Evolutionary conservation across 768 basidiomycete species (phyloP).

Genomic region (Kwoniella sp.): DNA sequence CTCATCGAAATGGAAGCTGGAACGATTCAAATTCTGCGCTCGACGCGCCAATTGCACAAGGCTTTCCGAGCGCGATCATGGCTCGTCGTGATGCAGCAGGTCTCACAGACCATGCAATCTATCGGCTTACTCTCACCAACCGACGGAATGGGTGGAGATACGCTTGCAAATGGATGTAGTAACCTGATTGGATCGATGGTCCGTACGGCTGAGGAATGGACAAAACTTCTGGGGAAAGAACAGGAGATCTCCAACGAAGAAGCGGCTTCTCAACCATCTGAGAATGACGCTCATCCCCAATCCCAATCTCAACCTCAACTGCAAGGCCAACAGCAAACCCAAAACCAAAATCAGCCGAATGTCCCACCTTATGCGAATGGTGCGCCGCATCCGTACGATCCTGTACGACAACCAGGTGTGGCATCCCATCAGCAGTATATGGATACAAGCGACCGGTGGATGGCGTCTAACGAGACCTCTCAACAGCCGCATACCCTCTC

Average conservation of each 20-base stretch:
- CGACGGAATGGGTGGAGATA: slow-evolving; percentile 24
- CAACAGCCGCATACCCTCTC: slow-evolving; percentile 2
- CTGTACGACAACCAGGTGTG: not conserved
- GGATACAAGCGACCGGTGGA: slow-evolving; percentile 46
- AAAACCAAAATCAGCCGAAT: not conserved
- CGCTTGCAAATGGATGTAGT: slow-evolving; percentile 40
- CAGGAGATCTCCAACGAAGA: not conserved
- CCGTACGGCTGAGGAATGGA: slow-evolving; percentile 38
- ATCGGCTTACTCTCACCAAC: slow-evolving; percentile 11
- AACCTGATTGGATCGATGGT: slow-evolving; percentile 46
- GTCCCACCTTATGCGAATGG: not conserved
- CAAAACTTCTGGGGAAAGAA: slow-evolving; percentile 23
- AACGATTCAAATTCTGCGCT: slow-evolving; percentile 20
- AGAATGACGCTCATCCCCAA: not conserved
- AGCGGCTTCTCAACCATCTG: not conserved
- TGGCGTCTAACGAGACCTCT: slow-evolving; percentile 26
- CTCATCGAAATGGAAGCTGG: slow-evolving; percentile 47
- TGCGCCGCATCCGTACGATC: not conserved
- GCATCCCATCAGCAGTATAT: slow-evolving; percentile 37
- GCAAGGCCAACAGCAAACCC: not conserved
- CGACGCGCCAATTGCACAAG: slow-evolving; percentile 7
- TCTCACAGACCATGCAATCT: slow-evolving; percentile 19
- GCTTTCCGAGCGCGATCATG: slow-evolving; percentile 23
- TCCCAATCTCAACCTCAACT: not conserved
- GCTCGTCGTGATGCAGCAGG: slow-evolving; percentile 27